Base-by-base conservation (phyloP, 495 filamentous ascomycete species). In the Hyphodiscus hymeniophilus region DNA sequence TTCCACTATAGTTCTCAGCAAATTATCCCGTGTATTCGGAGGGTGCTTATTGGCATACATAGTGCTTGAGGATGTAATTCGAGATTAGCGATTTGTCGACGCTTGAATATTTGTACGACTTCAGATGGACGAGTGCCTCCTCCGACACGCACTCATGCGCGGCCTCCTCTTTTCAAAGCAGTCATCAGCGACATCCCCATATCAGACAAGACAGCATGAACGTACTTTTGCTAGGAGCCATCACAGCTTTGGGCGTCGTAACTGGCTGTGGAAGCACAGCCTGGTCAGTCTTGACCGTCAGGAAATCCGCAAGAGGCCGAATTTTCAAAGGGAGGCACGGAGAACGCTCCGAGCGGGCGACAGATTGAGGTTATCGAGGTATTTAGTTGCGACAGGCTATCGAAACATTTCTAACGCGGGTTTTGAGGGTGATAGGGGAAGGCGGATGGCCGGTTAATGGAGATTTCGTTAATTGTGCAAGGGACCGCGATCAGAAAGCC, bases 71-170 rank as follows among this genome's bases (percentile, higher is more conserved):
- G 63, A 98, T 89, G 64, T 98, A 94, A 57, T 83, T 74, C 34
- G 94, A 96, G 33, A 97, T 82, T 45, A 82, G 77, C n/a, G 89
- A 95, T 66, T 96, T 94, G 73, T 98, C 92, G 60, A 98, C 90
- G 60, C 82, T 83, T 57, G 86, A 89, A 66, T 98, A 98, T 62
- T 95, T 94, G 80, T 98, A 98, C 21, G 79, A 80, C 65, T 91
- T 92, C 53, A 98, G 81, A 62, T 94, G 89, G 21, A 85, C 69
- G 42, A 79, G 68, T n/a, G 74, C 74, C 36, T 79, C 75, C 41
- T 77, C 73, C 21, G 74, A 77, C 41, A 79, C 65, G 59, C 75
- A 77, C 56, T 77, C 75, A 64, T 73, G 71, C 46, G 61, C 66
- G 11, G 74, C 75, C 45, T 62, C 60, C 56, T 66, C 75, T 79